A percentile compares a stretch with the other conserved stretches of the same genome.
These are phyloP conservation scores for Carex sylvatica DNA, from an alignment of 202 grass and related monocot species.

Conservation along the genomic window DNA sequence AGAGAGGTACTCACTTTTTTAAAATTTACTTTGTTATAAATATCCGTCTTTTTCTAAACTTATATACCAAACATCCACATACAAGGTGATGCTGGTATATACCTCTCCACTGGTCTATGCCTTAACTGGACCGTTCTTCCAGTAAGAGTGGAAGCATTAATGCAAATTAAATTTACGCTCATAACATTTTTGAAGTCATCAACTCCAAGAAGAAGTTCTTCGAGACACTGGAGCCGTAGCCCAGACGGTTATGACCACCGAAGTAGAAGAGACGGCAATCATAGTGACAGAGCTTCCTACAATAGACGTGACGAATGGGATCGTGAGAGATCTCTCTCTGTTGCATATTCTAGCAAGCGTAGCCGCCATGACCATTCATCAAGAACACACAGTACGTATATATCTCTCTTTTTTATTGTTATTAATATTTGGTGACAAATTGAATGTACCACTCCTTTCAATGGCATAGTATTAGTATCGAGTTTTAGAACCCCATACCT, in stretches of 20 bases:
- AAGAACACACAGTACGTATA: slow-evolving; percentile 57
- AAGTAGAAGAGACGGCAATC: slow-evolving; percentile 52
- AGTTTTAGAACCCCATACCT: background rate
- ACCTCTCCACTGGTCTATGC: background rate
- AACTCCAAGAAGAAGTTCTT: slow-evolving; percentile 57
- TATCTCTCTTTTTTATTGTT: slow-evolving; percentile 2
- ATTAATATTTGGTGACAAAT: background rate
- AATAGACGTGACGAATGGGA: slow-evolving; percentile 42
- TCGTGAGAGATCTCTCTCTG: slow-evolving; percentile 38
- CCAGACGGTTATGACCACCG: slow-evolving; percentile 40
- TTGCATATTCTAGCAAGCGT: slow-evolving; percentile 58
- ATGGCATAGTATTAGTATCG: background rate
- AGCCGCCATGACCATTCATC: slow-evolving; percentile 56
- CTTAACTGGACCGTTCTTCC: background rate
- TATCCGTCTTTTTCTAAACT: slow-evolving; percentile 6
- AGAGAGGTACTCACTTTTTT: slow-evolving; percentile 48
- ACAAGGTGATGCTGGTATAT: background rate
- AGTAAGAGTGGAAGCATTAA: slow-evolving; percentile 10
- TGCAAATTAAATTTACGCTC: slow-evolving; percentile 11
- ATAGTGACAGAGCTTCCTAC: slow-evolving; percentile 45
- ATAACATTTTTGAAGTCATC: slow-evolving; percentile 41
- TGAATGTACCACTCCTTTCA: background rate
- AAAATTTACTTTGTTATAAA: slow-evolving; percentile 18
- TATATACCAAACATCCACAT: background rate
- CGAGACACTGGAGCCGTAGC: slow-evolving; percentile 31